Evolutionary conservation across 2,329 filamentous ascomycete species (phyloP).

Genomic region (Beauveria brongniartii): DNA sequence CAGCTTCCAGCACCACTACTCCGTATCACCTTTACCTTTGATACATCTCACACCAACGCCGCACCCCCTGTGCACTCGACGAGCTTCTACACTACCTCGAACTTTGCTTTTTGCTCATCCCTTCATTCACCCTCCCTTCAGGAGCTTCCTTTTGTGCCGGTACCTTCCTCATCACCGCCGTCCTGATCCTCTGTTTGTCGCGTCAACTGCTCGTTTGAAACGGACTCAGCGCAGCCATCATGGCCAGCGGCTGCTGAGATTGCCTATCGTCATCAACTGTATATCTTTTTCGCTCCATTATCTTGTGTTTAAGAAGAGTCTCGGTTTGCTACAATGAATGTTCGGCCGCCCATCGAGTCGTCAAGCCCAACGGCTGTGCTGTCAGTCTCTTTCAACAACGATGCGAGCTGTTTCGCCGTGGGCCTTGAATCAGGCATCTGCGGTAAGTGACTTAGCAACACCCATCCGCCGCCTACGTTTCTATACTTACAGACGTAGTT

Average conservation of each 20-base stretch:
- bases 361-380: slow-evolving; percentile 67
- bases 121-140: background rate
- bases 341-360: slow-evolving; percentile 74
- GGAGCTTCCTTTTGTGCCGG: background rate
- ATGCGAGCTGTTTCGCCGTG: slow-evolving; percentile 77
- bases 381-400: slow-evolving; percentile 77
- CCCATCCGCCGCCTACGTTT: background rate
- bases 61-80: background rate
- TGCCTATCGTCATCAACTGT: background rate
- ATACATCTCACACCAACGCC: background rate
- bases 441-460: slow-evolving; percentile 39
- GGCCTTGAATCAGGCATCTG: slow-evolving; percentile 81
- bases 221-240: background rate
- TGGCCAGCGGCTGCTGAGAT: background rate
- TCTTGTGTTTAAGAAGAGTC: background rate
- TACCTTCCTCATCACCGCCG: background rate
- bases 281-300: background rate
- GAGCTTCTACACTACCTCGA: background rate
- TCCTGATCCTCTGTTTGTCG: background rate
- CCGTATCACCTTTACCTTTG: too few species aligned
- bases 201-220: background rate
- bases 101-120: too few species aligned
- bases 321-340: slow-evolving; percentile 63
- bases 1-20: background rate
- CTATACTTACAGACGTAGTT: slow-evolving; percentile 40